Percentiles rank a stretch among this genome's conserved stretches.
Conservation (phyloP, 192 early-diverging fungal genomes). For the Coemansia sp. region DNA sequence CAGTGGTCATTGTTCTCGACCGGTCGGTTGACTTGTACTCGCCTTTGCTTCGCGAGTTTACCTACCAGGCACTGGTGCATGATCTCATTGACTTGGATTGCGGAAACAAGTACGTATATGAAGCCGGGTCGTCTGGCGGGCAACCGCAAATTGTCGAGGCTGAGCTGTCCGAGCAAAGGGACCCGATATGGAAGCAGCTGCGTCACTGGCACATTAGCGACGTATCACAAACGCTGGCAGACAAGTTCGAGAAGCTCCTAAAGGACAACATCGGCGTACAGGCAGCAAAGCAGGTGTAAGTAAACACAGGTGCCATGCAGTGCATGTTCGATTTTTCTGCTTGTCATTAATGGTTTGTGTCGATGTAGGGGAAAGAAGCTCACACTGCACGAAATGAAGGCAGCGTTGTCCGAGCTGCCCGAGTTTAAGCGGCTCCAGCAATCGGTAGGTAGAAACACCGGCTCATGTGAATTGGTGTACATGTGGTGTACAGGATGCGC, state of each 20-base stretch:
- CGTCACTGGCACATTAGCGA: conserved; percentile 53
- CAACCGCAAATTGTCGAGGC: conserved; percentile 20
- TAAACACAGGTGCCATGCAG: background rate
- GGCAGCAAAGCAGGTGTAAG: conserved; percentile 26
- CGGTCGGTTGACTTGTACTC: conserved; percentile 86
- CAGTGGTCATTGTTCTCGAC: conserved; percentile 85
- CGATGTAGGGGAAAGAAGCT: conserved; percentile 28
- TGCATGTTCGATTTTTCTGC: background rate
- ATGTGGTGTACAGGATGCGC: background rate
- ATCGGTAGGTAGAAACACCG: conserved; percentile 25
- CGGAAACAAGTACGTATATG: conserved; percentile 33
- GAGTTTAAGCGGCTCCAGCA: conserved; percentile 50
- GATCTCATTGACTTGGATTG: conserved; percentile 68
- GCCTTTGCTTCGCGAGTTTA: conserved; percentile 94
- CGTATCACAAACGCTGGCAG: conserved; percentile 29
- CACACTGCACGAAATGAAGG: conserved; percentile 37
- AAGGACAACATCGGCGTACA: conserved; percentile 29
- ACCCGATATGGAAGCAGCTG: conserved; percentile 47
- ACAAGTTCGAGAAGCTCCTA: conserved; percentile 30
- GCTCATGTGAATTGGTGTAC: background rate
- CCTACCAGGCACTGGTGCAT: conserved; percentile 96
- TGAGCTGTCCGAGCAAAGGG: conserved; percentile 38
- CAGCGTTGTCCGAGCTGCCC: conserved; percentile 42
- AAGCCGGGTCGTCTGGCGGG: conserved; percentile 1
- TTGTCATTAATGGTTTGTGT: background rate